Conservation (phyloP, 805 yeast genomes). For the Kuraishia floccosa region DNA sequence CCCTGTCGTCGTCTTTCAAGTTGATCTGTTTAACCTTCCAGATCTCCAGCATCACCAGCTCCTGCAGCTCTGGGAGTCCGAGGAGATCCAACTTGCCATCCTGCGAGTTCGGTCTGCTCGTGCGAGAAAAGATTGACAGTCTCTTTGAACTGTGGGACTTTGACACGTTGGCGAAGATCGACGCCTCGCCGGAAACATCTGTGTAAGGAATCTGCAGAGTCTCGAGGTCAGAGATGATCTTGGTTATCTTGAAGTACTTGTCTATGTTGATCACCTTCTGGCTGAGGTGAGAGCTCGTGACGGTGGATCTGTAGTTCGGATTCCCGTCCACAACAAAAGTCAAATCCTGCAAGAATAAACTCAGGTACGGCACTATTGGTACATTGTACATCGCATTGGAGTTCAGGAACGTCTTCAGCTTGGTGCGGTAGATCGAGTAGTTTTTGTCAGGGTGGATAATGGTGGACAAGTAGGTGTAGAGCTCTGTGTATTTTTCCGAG, state of each 20-base stretch:
- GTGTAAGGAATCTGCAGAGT: constrained; percentile 53
- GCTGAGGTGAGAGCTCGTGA: constrained; percentile 35
- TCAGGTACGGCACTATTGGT: constrained; percentile 70
- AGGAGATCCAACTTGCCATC: constrained; percentile 25
- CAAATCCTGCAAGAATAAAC: constrained; percentile 65
- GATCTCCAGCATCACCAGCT: constrained; percentile 53
- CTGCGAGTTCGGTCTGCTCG: constrained; percentile 4
- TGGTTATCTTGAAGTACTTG: constrained; percentile 57
- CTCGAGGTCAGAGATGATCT: constrained; percentile 56
- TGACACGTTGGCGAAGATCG: not conserved
- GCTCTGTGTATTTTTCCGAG: constrained; percentile 45
- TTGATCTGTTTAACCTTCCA: constrained; percentile 61
- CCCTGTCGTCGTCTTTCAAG: constrained; percentile 50
- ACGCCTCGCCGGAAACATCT: constrained; percentile 13
- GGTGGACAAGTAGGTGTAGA: constrained; percentile 52
- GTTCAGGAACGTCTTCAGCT: constrained; percentile 43
- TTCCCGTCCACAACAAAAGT: constrained; percentile 81
- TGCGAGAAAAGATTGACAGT: constrained; percentile 3
- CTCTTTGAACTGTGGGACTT: constrained; percentile 1
- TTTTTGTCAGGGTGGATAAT: constrained; percentile 71
- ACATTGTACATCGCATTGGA: constrained; percentile 33
- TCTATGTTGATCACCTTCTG: constrained; percentile 62
- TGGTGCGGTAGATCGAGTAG: constrained; percentile 55
- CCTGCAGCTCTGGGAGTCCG: constrained; percentile 32
- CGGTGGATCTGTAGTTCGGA: constrained; percentile 51